Evolutionary conservation across 139 green algal genomes (phyloP).

Genomic region (Chlorella sp.): DNA sequence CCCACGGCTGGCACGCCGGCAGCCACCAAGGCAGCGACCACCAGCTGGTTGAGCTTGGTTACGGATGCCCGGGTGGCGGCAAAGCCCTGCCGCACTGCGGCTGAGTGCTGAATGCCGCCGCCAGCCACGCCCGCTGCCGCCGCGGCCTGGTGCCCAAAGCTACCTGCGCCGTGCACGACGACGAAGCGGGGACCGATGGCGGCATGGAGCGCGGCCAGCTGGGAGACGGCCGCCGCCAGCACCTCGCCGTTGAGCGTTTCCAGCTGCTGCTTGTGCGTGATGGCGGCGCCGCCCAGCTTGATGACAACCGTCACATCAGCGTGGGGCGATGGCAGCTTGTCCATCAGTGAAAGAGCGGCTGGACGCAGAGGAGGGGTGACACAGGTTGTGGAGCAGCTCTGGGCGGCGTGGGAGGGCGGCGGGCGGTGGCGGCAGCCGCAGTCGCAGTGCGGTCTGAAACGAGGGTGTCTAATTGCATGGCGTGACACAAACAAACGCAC

Average conservation of each 20-base stretch:
- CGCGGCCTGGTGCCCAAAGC: conserved; percentile 72
- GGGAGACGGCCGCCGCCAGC: conserved; percentile 24
- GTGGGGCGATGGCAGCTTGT: not conserved
- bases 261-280: conserved; percentile 63
- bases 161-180: conserved; percentile 78
- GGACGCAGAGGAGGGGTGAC: too few relatives aligned
- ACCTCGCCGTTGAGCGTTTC: conserved; percentile 59
- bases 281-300: conserved; percentile 73
- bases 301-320: conserved; percentile 38
- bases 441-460: too few relatives aligned
- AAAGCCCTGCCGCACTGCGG: conserved; percentile 51
- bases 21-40: conserved; percentile 55
- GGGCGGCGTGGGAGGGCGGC: too few relatives aligned
- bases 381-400: too few relatives aligned
- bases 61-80: conserved; percentile 58
- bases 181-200: conserved; percentile 33
- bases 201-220: conserved; percentile 15
- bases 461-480: too few relatives aligned
- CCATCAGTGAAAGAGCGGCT: not conserved
- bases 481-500: too few relatives aligned
- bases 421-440: too few relatives aligned
- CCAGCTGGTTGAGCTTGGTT: conserved; percentile 57
- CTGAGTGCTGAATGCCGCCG: conserved; percentile 36
- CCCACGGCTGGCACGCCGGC: conserved; percentile 61
- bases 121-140: conserved; percentile 46